Evolutionary conservation across 2,329 filamentous ascomycete genomes (phyloP), one percentile per base, ranked within the genome.

Genomic region (Talaromyces funiculosus): DNA sequence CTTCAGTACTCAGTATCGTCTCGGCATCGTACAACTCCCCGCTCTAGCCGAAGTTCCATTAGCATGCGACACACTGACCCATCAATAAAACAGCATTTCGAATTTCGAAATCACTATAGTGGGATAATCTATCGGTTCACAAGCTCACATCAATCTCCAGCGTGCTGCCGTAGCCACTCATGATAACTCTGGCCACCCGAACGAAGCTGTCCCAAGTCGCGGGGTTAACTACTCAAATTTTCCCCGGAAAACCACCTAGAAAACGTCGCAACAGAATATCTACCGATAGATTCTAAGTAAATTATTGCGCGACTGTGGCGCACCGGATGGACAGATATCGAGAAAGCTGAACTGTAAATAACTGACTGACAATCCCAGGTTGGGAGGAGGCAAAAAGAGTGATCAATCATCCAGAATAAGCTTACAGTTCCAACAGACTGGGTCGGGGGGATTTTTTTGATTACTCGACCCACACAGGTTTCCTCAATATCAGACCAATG

Each of bases 101-200:
- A 49, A 33, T n/a, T 49, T 49, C 45, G 26, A 31, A 33, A 31
- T 33, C 26, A 18, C 8, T n/a, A 20, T 18, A 12, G 8, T 8
- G 16, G 8, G 9, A 16, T 31, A 16, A 49, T 35, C 22, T 9
- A 51, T 20, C 12, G 26, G 4, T 33, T 45, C n/a, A 5, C 4
- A 20, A 33, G 43, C 60, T 54, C 33, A 61, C 60, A 59, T 61
- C 60, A 20, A 61, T 49, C 40, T 61, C 60, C 20, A 61, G 56
- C 29, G 60, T 58, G 24, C 55, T 40, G 20, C n/a, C n/a, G 40
- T 35, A n/a, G n/a, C 55, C 56, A 22, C 60, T 61, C 60, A 61
- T 61, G 9, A 1, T 57, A n/a, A n/a, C 35, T 7, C 10, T 24
- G 20, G 33, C 29, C n/a, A n/a, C n/a, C n/a, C n/a, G n/a, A n/a